Evolutionary conservation across 2,329 filamentous ascomycete species (phyloP), one percentile per base, ranked within the genome.

Genomic region (Nigrospora osmanthi): DNA sequence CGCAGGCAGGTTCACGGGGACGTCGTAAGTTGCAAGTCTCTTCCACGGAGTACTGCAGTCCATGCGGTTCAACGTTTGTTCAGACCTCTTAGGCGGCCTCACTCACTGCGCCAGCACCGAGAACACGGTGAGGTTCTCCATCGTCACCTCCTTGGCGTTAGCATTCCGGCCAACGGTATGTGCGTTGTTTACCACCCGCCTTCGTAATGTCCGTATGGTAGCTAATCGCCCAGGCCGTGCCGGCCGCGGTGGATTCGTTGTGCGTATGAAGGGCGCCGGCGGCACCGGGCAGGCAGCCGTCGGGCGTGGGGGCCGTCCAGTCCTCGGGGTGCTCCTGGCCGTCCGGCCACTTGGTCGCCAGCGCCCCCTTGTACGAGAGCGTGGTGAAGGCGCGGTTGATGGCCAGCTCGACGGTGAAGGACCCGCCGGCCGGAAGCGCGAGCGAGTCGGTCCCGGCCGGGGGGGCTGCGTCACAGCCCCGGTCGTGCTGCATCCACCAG

Each of bases 121-220:
- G 48, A 76, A 75, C 4, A 77, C 70, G 3, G 69, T 69, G n/a
- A 76, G 58, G 50, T 75, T 75, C 39, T 73, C 69, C 60, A 73
- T 68, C 3, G 64, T 71, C 4, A 76, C n/a, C n/a, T n/a, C n/a
- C n/a, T n/a, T n/a, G n/a, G n/a, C n/a, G n/a, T n/a, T n/a, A n/a
- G n/a, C n/a, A n/a, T n/a, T n/a, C n/a, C n/a, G n/a, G n/a, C n/a
- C n/a, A n/a, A n/a, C n/a, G n/a, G n/a, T n/a, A n/a, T n/a, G n/a
- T n/a, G n/a, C n/a, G n/a, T n/a, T n/a, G n/a, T n/a, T n/a, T n/a
- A n/a, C n/a, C n/a, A n/a, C n/a, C n/a, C n/a, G n/a, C 71, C 23
- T 68, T 60, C 36, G 56, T 54, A 15, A 74, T 53, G n/a, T 75
- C 66, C 7, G 61, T 63, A 46, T 72, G 58, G 49, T 76, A 76